phyloP scores from a whole-genome alignment of 305 asterid species.

The Fraxinus xanthoxyloides region DNA sequence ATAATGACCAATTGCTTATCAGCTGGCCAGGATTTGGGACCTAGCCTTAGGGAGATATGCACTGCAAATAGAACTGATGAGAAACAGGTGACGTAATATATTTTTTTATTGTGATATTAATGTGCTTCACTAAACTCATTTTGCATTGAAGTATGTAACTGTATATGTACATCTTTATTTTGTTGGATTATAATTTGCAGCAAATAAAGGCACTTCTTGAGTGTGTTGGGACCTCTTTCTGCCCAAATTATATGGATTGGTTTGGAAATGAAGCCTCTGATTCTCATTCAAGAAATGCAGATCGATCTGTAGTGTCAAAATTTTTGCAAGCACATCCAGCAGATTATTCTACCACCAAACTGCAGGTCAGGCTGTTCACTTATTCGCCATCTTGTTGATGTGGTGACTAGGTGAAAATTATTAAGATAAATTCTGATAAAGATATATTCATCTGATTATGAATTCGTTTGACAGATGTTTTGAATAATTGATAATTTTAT shows the following conservation, averaged over 20 bases:
- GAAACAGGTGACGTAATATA: constrained; percentile 66
- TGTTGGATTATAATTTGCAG: constrained; percentile 41
- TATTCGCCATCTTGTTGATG: constrained; percentile 11
- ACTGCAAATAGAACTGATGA: constrained; percentile 91
- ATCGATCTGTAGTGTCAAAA: constrained; percentile 67
- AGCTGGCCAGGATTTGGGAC: constrained; percentile 63
- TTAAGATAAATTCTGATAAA: background rate
- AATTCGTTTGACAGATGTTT: background rate
- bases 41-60: constrained; percentile 84
- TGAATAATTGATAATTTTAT: background rate
- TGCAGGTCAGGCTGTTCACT: constrained; percentile 56
- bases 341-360: constrained; percentile 70
- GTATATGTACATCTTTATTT: constrained; percentile 17
- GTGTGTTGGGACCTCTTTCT: constrained; percentile 74
- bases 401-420: constrained; percentile 11
- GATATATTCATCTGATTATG: background rate
- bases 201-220: constrained; percentile 96
- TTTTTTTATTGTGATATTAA: constrained; percentile 14
- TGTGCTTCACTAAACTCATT: constrained; percentile 5
- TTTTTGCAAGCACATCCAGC: constrained; percentile 84
- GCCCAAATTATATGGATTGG: constrained; percentile 89
- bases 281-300: constrained; percentile 70
- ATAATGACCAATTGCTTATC: constrained; percentile 24
- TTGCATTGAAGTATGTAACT: constrained; percentile 2
- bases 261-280: constrained; percentile 59